phyloP scores from a whole-genome alignment of 768 basidiomycete genomes.

The Xerocomellus amylosporus region DNA sequence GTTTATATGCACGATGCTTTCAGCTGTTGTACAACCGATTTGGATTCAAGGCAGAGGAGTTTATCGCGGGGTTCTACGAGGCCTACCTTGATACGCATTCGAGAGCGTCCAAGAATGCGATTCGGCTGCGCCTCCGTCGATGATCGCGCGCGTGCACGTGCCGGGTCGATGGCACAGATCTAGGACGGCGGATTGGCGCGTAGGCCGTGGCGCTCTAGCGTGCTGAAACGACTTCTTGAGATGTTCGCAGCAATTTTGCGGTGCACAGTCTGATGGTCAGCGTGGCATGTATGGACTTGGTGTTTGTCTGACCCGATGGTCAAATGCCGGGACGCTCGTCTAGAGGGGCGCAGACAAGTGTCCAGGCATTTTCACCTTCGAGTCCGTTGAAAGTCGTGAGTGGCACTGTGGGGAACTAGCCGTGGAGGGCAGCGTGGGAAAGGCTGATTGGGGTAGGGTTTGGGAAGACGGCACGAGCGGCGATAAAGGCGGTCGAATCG shows the following conservation, averaged over 20 bases:
- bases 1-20: neutral
- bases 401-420: neutral
- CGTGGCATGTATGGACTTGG: too few species aligned
- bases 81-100: slow-evolving; percentile 70
- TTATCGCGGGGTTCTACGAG: slow-evolving; percentile 78
- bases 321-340: neutral
- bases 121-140: slow-evolving; percentile 69
- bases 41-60: slow-evolving; percentile 86
- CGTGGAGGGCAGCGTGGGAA: too few species aligned
- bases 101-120: slow-evolving; percentile 75
- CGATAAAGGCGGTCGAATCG: too few species aligned
- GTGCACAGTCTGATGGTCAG: too few species aligned
- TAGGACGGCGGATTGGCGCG: neutral
- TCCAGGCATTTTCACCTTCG: neutral
- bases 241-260: neutral
- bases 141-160: slow-evolving; percentile 18
- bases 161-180: neutral
- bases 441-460: too few species aligned
- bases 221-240: too few species aligned
- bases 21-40: slow-evolving; percentile 82
- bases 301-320: neutral
- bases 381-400: neutral
- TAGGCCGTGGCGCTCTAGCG: neutral
- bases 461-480: too few species aligned
- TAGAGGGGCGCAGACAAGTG: slow-evolving; percentile 1